Conservation (phyloP, 805 yeast genomes). For the Saccharomyces eubayanus region DNA sequence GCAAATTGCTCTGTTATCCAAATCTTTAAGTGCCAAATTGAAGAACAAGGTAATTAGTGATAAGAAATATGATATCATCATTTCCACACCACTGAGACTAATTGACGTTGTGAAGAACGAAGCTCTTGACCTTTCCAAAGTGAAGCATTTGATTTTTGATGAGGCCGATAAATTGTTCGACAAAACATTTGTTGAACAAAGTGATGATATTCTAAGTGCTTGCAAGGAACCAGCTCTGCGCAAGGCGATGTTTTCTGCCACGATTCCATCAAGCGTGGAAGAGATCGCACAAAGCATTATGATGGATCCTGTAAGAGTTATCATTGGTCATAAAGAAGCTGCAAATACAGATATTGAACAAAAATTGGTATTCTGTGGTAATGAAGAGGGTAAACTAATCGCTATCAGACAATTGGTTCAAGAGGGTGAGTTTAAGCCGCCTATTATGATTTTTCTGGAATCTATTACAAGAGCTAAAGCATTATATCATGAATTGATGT, state of each 20-base stretch:
- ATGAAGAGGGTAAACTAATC: constrained; percentile 88
- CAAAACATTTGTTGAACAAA: constrained; percentile 77
- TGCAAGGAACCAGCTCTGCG: constrained; percentile 39
- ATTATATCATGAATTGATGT: constrained; percentile 81
- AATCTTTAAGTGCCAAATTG: constrained; percentile 61
- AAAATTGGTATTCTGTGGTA: constrained; percentile 76
- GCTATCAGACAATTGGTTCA: constrained; percentile 85
- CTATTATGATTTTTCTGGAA: constrained; percentile 85
- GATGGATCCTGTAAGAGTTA: constrained; percentile 75
- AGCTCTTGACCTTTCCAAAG: constrained; percentile 49
- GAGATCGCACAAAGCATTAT: constrained; percentile 78
- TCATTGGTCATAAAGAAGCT: constrained; percentile 89
- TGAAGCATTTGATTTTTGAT: constrained; percentile 78
- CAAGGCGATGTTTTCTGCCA: constrained; percentile 87
- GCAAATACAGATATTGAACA: constrained; percentile 82
- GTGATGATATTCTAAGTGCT: constrained; percentile 64
- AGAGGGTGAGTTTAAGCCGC: constrained; percentile 82
- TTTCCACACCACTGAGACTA: constrained; percentile 82
- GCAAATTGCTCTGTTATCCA: constrained; percentile 57
- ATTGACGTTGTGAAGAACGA: constrained; percentile 66
- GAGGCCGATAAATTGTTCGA: constrained; percentile 95
- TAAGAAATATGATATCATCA: constrained; percentile 66
- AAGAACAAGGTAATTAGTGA: constrained; percentile 50
- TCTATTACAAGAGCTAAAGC: constrained; percentile 92
- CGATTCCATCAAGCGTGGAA: constrained; percentile 89